Evolutionary conservation across 306 rosid species (phyloP).

Genomic region (Benincasa hispida): DNA sequence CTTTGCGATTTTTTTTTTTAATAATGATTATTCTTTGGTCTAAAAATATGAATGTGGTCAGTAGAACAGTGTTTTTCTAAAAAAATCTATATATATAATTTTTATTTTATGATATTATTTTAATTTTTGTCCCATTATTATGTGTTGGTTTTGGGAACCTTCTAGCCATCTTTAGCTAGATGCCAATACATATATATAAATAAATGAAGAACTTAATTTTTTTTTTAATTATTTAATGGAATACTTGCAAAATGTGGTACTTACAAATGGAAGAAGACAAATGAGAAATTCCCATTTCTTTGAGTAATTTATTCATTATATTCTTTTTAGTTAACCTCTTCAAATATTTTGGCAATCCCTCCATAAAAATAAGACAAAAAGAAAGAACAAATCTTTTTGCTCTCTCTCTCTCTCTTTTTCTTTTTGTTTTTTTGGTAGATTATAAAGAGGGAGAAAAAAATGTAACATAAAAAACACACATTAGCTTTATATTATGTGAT

Average conservation of each 20-base stretch:
- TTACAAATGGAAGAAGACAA: neutral
- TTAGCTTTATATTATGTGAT: too few relatives aligned
- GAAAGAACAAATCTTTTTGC: neutral
- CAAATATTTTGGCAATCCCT: neutral
- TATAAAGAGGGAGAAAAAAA: too few relatives aligned
- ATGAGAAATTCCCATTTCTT: neutral
- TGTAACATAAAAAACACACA: too few relatives aligned
- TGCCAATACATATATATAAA: neutral
- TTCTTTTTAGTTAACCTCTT: neutral
- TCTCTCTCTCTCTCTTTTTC: too few relatives aligned
- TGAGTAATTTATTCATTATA: neutral
- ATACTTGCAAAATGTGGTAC: neutral
- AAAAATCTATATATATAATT: too few relatives aligned
- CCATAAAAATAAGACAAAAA: neutral
- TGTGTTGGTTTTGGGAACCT: neutral
- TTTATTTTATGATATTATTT: neutral
- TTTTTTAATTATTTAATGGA: neutral
- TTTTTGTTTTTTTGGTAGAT: too few relatives aligned
- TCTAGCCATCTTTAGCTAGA: neutral
- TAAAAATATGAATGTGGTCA: neutral
- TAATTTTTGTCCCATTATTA: neutral
- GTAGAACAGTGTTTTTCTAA: neutral
- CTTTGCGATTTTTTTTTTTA: too few relatives aligned
- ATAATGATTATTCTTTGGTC: neutral
- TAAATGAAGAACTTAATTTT: neutral